These are phyloP conservation scores for Parathielavia appendiculata DNA, from an alignment of 495 filamentous ascomycete genomes.

Conservation along the genomic window DNA sequence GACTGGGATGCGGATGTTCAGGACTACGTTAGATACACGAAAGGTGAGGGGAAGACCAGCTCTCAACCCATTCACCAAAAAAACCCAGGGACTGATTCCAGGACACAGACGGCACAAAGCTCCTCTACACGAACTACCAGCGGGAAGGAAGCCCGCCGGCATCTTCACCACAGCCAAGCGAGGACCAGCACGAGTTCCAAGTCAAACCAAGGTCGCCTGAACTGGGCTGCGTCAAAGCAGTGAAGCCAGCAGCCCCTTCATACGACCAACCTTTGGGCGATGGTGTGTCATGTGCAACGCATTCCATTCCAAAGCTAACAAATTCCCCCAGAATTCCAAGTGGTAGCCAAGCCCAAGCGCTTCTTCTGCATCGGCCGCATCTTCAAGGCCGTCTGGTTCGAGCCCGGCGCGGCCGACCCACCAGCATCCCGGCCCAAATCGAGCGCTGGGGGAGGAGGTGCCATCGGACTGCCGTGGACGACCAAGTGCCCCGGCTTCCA, in stretches of 20 bases:
- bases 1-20: conserved; percentile 1
- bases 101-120: conserved; percentile 6
- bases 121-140: conserved; percentile 16
- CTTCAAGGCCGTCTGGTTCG: conserved; percentile 35
- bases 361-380: conserved; percentile 39
- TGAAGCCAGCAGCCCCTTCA: not conserved
- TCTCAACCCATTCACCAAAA: not conserved
- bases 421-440: conserved; percentile 1
- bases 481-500: conserved; percentile 16
- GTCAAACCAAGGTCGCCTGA: not conserved
- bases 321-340: conserved; percentile 19
- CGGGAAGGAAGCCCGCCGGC: not conserved
- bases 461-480: not conserved
- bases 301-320: not conserved
- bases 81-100: not conserved
- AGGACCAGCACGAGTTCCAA: not conserved
- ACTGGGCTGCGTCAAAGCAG: not conserved
- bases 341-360: conserved; percentile 34
- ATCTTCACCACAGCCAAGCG: not conserved
- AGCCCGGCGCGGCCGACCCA: conserved; percentile 17
- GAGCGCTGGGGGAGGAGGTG: too few species aligned
- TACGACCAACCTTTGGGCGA: conserved; percentile 12
- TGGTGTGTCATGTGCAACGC: conserved; percentile 7
- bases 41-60: not conserved
- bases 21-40: conserved; percentile 12